These are phyloP conservation scores for Fusarium sp. DNA, from an alignment of 2,329 filamentous ascomycete genomes.

Conservation along the genomic window DNA sequence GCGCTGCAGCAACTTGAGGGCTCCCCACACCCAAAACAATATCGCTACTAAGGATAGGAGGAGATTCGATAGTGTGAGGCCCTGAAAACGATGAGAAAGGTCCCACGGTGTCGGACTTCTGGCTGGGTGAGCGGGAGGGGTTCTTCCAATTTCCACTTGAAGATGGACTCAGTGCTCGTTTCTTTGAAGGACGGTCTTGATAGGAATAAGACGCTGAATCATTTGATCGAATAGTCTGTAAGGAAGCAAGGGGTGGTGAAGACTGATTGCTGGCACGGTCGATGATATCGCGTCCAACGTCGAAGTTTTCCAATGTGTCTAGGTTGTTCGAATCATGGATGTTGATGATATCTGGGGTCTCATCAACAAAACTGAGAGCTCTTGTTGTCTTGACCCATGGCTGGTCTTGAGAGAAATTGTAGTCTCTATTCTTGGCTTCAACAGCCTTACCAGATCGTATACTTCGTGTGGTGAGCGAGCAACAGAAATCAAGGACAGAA, in stretches of 20 bases:
- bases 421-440: conserved; percentile 30
- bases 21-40: conserved; percentile 8
- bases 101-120: conserved; percentile 11
- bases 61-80: conserved; percentile 9
- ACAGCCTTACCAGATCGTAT: conserved; percentile 28
- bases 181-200: conserved; percentile 27
- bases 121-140: conserved; percentile 27
- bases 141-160: conserved; percentile 21
- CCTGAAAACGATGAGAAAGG: conserved; percentile 13
- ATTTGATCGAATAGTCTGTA: not conserved
- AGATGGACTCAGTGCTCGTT: conserved; percentile 35
- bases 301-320: conserved; percentile 15
- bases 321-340: conserved; percentile 38
- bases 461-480: conserved; percentile 18
- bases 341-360: conserved; percentile 43
- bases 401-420: conserved; percentile 40
- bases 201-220: conserved; percentile 2
- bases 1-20: conserved; percentile 2
- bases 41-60: not conserved
- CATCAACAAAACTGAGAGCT: conserved; percentile 43
- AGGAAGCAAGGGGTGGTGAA: conserved; percentile 5
- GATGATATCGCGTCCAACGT: not conserved
- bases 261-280: conserved; percentile 6
- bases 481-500: not conserved
- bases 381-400: conserved; percentile 43